Percentiles rank a stretch among this genome's conserved stretches.
phyloP scores from a whole-genome alignment of 2,329 filamentous ascomycete species.

The Colletotrichum sp. region DNA sequence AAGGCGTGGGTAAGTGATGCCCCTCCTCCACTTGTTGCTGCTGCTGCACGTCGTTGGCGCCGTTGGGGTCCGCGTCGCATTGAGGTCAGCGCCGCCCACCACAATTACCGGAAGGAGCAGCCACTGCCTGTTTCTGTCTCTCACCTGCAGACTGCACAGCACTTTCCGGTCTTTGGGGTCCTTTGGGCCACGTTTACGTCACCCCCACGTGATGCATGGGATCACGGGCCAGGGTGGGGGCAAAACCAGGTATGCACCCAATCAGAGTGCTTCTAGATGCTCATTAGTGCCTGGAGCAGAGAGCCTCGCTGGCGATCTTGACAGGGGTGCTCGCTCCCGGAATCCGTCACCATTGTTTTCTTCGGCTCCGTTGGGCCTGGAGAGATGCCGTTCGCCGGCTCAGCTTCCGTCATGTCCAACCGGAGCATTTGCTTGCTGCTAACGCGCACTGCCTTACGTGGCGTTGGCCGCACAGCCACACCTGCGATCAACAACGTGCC shows the following conservation, averaged over 20 bases:
- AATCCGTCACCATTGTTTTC: neutral
- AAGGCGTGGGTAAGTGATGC: neutral
- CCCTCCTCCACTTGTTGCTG: neutral
- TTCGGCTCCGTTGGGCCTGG: neutral
- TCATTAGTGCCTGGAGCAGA: neutral
- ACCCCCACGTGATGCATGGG: constrained; percentile 11
- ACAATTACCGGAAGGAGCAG: neutral
- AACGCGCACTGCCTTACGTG: neutral
- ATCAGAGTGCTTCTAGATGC: neutral
- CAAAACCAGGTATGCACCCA: neutral
- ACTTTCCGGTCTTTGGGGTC: neutral
- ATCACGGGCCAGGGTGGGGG: neutral
- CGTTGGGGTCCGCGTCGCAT: neutral
- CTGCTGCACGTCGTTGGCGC: neutral
- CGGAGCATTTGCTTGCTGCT: neutral
- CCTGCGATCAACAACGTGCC: neutral
- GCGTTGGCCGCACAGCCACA: neutral
- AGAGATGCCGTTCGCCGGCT: neutral
- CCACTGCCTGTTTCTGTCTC: neutral
- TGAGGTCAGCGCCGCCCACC: neutral
- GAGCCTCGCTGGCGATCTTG: constrained; percentile 3
- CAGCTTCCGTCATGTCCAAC: neutral
- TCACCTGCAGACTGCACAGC: neutral
- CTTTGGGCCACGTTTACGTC: constrained; percentile 11
- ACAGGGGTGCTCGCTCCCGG: neutral